These are phyloP conservation scores for Pisolithus orientalis DNA, from an alignment of 768 basidiomycete species.

Conservation along the genomic window DNA sequence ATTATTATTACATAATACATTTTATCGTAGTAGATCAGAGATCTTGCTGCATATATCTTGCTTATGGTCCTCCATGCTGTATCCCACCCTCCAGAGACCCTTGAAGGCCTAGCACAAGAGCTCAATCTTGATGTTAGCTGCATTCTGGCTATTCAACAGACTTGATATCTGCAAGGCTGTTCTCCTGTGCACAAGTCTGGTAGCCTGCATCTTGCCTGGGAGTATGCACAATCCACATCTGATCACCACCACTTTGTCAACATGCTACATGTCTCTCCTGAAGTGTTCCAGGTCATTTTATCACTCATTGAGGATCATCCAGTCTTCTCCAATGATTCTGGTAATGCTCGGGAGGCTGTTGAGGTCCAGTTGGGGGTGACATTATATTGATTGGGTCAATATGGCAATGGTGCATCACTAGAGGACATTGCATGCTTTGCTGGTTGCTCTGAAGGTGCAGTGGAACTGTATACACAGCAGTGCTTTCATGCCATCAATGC, in stretches of 20 bases:
- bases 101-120: background rate
- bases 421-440: constrained; percentile 24
- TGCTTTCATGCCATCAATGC: background rate
- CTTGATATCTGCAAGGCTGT: too few relatives aligned
- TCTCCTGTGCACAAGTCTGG: too few relatives aligned
- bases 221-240: too few relatives aligned
- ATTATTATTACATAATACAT: too few relatives aligned
- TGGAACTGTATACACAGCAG: background rate
- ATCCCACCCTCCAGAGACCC: background rate
- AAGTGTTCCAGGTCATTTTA: background rate
- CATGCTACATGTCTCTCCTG: too few relatives aligned
- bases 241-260: too few relatives aligned
- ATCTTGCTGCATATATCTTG: background rate
- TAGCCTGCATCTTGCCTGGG: too few relatives aligned
- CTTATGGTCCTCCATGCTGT: background rate
- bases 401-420: constrained; percentile 27
- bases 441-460: too few relatives aligned
- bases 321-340: background rate
- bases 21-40: too few relatives aligned
- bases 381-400: constrained; percentile 22
- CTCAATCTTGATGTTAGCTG: constrained; percentile 1
- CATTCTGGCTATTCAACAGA: background rate
- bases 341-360: background rate
- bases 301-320: background rate
- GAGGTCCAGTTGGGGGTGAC: constrained; percentile 22